phyloP scores from a whole-genome alignment of 257 asterid genomes.

The Jacaranda copaia region DNA sequence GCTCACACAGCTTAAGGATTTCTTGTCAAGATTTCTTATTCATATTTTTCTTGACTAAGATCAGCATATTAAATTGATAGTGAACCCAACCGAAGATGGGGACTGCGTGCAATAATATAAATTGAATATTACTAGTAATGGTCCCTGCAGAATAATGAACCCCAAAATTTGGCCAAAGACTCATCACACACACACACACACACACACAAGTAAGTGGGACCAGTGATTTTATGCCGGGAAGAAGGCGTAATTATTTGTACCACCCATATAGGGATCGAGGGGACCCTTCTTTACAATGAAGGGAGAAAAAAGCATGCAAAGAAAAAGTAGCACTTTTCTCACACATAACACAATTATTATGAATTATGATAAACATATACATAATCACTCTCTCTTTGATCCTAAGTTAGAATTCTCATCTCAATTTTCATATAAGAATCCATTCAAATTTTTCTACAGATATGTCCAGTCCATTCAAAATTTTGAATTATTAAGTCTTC shows the following conservation, averaged over 20 bases:
- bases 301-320: slow-evolving; percentile 35
- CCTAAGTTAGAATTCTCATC: too few relatives aligned
- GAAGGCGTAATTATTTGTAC: slow-evolving; percentile 34
- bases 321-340: background rate
- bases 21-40: slow-evolving; percentile 14
- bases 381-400: too few relatives aligned
- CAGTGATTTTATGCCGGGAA: slow-evolving; percentile 17
- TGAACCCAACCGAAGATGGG: slow-evolving; percentile 16
- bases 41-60: slow-evolving; percentile 19
- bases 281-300: slow-evolving; percentile 12
- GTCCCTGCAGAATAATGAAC: slow-evolving; percentile 36
- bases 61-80: background rate
- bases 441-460: too few relatives aligned
- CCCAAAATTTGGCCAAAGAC: slow-evolving; percentile 21
- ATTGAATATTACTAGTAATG: slow-evolving; percentile 16
- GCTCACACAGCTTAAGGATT: background rate
- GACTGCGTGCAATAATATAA: slow-evolving; percentile 23
- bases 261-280: slow-evolving; percentile 37
- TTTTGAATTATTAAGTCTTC: too few relatives aligned
- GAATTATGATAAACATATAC: background rate
- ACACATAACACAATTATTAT: slow-evolving; percentile 3
- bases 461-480: too few relatives aligned
- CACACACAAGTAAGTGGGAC: slow-evolving; percentile 16
- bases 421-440: too few relatives aligned
- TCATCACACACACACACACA: slow-evolving; percentile 1